These are phyloP conservation scores for Chlorella sp. DNA, from an alignment of 139 green algal genomes.

Conservation along the genomic window DNA sequence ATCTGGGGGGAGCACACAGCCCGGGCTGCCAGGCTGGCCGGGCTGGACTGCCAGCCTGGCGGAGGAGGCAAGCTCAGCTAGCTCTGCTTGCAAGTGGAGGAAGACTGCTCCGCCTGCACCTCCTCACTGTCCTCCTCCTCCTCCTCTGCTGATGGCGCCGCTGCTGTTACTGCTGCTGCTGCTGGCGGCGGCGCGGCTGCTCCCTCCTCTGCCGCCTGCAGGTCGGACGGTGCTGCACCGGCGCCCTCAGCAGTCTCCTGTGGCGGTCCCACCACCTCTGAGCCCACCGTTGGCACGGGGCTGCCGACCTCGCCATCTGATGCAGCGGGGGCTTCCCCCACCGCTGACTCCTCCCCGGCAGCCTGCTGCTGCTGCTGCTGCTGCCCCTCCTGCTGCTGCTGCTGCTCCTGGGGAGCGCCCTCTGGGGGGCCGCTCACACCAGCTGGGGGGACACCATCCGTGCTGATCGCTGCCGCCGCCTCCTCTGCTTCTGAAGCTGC, in stretches of 20 bases:
- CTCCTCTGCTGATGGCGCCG: no score
- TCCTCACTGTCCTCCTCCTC: background rate
- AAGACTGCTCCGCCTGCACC: slow-evolving; percentile 28
- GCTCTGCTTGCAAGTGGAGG: slow-evolving; percentile 24
- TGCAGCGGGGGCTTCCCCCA: background rate
- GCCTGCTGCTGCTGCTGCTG: background rate
- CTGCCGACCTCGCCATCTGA: background rate
- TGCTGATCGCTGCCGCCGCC: background rate
- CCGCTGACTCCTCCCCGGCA: background rate
- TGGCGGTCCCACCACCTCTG: background rate
- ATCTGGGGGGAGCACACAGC: no score
- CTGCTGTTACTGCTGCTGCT: no score
- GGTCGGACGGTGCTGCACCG: background rate
- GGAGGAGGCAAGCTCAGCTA: background rate
- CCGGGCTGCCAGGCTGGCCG: no score
- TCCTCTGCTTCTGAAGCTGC: background rate
- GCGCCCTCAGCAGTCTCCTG: background rate
- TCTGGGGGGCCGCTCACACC: background rate
- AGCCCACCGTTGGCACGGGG: no score
- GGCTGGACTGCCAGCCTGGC: no score
- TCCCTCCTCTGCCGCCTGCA: background rate
- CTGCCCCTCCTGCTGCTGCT: background rate
- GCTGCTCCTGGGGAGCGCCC: background rate
- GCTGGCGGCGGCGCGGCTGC: background rate
- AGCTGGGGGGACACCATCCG: background rate